These are phyloP conservation scores for Aspergillus latus DNA, from an alignment of 2,329 filamentous ascomycete species.

Conservation along the genomic window DNA sequence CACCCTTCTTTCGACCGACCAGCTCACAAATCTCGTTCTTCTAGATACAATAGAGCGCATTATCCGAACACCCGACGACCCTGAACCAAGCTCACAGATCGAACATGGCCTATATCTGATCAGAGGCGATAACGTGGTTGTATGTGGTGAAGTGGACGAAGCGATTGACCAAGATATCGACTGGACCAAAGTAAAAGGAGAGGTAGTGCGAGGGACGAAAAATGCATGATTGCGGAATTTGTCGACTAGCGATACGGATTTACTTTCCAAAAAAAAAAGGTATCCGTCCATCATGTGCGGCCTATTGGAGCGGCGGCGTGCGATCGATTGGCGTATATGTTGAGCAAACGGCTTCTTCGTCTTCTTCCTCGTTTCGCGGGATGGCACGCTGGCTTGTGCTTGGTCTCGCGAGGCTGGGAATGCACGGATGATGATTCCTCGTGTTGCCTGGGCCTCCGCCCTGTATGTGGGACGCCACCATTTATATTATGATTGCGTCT, in stretches of 20 bases:
- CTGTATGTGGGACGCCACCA: background rate
- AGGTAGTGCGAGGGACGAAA: slow-evolving; percentile 80
- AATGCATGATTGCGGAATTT: slow-evolving; percentile 54
- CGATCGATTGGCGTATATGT: background rate
- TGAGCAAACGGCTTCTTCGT: background rate
- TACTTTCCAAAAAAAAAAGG: background rate
- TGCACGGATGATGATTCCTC: background rate
- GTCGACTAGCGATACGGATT: slow-evolving; percentile 3
- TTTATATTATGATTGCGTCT: background rate
- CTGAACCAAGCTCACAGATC: slow-evolving; percentile 75
- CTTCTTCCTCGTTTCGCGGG: slow-evolving; percentile 1
- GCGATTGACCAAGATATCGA: slow-evolving; percentile 85
- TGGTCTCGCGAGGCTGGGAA: slow-evolving; percentile 1
- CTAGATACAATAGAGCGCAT: slow-evolving; percentile 82
- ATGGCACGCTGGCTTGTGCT: slow-evolving; percentile 9
- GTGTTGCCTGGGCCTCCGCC: background rate
- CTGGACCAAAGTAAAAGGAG: slow-evolving; percentile 86
- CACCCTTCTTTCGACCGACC: slow-evolving; percentile 80
- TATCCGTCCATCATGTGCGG: slow-evolving; percentile 1
- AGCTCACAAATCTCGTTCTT: slow-evolving; percentile 89
- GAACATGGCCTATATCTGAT: slow-evolving; percentile 88
- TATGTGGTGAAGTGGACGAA: slow-evolving; percentile 87
- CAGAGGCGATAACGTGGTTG: slow-evolving; percentile 88
- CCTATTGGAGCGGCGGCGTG: background rate
- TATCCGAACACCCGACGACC: slow-evolving; percentile 80